Base-by-base conservation (phyloP, 768 basidiomycete species). In the Auriculariales sp. region DNA sequence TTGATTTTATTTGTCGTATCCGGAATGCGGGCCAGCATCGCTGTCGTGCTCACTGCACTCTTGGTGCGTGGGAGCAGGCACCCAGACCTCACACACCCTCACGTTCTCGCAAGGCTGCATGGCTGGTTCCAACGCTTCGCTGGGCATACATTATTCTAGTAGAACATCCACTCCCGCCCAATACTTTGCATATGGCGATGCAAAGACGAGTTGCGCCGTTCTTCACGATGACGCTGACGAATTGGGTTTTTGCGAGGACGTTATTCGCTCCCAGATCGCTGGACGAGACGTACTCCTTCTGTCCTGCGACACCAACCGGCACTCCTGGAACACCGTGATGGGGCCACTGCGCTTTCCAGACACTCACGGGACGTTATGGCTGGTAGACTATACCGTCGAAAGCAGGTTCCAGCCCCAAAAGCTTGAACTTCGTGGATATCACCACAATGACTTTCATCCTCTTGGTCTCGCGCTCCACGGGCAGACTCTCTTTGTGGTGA, bases 241-340 rank as follows among this genome's bases (percentile, higher is more conserved):
- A 6, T 65, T 73, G 54, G 68, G 66, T 49, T 74, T 63, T 56
- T 85, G 83, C 59, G 83, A 85, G 58, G 83, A 85, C 55, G 75
- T 68, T 28, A 62, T 66, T 2, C 76, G 79, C 52, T 85, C 14
- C 28, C 59, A 71, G 11, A 28, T 25, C 30, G 31, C 12, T 31
- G 19, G 4, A 39, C n/a, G n/a, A n/a, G n/a, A 49, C 6, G 28
- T 68, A 25, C 61, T 83, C 5, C 57, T 72, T 1, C 46, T 68
- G 24, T 62, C 62, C 24, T 82, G 79, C 54, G 79, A 82, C 57
- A 66, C 74, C 2, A 66, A 62, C 47, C 70, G 69, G 62, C 70
- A 70, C 53, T 60, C 68, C 25, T 87, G 84, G 84, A 87, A 87
- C 58, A 84, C 83, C 5, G 83, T 71, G 30, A 61, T 62, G 60